phyloP scores from a whole-genome alignment of 2,329 filamentous ascomycete species.

The Neonectria ditissima region DNA sequence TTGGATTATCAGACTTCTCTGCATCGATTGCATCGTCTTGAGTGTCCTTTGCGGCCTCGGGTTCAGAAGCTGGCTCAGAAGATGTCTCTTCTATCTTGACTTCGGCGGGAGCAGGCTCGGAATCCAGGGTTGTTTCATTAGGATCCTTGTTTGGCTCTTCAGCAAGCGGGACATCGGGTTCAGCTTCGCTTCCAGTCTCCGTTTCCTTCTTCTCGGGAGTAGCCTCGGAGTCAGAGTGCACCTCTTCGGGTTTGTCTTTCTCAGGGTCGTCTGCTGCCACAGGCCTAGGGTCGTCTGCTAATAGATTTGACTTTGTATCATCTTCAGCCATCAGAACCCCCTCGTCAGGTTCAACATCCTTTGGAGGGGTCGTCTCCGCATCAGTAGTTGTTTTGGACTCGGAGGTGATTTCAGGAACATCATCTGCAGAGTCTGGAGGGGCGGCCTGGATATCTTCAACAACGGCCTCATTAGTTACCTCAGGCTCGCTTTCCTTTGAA shows the following conservation, averaged over 20 bases:
- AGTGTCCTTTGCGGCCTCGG: conserved; percentile 8
- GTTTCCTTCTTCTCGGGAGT: background rate
- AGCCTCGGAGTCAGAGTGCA: conserved; percentile 6
- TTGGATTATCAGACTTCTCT: conserved; percentile 2
- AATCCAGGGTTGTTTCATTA: conserved; percentile 10
- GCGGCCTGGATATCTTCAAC: conserved; percentile 1
- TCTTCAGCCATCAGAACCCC: conserved; percentile 5
- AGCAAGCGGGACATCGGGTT: background rate
- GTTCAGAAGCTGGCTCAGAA: background rate
- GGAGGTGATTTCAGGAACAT: no score
- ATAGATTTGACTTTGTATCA: background rate
- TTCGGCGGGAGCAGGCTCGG: conserved; percentile 1
- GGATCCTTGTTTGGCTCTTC: conserved; percentile 13
- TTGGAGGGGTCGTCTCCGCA: background rate
- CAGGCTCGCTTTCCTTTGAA: conserved; percentile 9
- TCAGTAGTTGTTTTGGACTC: conserved; percentile 11
- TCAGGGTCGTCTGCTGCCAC: conserved; percentile 10
- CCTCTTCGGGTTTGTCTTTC: conserved; percentile 3
- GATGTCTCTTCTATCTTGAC: conserved; percentile 1
- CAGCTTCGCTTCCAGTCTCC: conserved; percentile 9
- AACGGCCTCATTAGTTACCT: background rate
- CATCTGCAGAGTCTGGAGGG: conserved; percentile 8
- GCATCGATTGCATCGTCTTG: conserved; percentile 1
- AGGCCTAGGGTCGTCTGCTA: conserved; percentile 1
- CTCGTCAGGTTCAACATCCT: conserved; percentile 9